A percentile compares a stretch with the other conserved stretches of the same genome.
Conservation (phyloP, 345 rosid genomes). For the Noccaea bulbosa region DNA sequence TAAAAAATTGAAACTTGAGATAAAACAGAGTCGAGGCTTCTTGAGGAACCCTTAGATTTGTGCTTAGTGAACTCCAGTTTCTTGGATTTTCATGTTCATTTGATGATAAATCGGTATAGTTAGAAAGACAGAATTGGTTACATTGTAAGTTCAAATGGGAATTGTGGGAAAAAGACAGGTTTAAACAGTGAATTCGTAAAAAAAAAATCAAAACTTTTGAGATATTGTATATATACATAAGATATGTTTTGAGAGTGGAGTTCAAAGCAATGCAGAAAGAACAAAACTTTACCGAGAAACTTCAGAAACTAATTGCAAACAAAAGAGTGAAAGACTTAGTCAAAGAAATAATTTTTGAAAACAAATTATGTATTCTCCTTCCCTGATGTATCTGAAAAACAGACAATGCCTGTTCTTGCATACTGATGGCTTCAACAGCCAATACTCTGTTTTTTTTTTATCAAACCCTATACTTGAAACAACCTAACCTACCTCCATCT, state of each 20-base stretch:
- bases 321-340: slow-evolving; percentile 30
- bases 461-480: slow-evolving; percentile 44
- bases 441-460: slow-evolving; percentile 40
- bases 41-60: background rate
- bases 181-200: slow-evolving; percentile 17
- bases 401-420: slow-evolving; percentile 44
- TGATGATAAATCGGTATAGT: background rate
- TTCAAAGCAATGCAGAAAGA: slow-evolving; percentile 45
- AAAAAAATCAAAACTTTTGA: slow-evolving; percentile 25
- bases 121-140: too few relatives aligned
- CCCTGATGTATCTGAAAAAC: slow-evolving; percentile 37
- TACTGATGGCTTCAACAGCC: slow-evolving; percentile 41
- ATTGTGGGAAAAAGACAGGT: slow-evolving; percentile 21
- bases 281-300: slow-evolving; percentile 39
- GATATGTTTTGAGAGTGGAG: slow-evolving; percentile 34
- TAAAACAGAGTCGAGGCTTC: background rate
- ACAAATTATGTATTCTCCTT: slow-evolving; percentile 29
- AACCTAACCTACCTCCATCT: slow-evolving; percentile 47
- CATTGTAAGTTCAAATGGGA: background rate
- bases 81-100: slow-evolving; percentile 7
- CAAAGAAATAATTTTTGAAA: slow-evolving; percentile 30
- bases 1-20: background rate
- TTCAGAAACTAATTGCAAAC: slow-evolving; percentile 35
- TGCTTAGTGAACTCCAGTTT: slow-evolving; percentile 11
- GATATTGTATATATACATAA: slow-evolving; percentile 30